These are phyloP conservation scores for Brasenia schreberi DNA, from an alignment of 164 flowering plant species.

Conservation along the genomic window DNA sequence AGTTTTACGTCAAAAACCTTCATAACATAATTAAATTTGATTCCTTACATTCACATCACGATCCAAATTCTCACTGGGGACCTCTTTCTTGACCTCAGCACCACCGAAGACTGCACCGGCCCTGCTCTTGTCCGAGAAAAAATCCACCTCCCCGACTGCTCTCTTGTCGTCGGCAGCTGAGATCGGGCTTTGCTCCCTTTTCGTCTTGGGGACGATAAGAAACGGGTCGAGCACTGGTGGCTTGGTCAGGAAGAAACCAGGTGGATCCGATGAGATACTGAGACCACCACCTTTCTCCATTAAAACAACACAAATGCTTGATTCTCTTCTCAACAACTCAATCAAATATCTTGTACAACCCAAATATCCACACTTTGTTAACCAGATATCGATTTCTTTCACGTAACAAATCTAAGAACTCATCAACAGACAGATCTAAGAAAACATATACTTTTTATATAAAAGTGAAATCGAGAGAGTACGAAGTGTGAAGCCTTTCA, in stretches of 20 bases:
- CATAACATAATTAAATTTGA: background rate
- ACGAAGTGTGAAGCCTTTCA: background rate
- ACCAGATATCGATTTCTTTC: background rate
- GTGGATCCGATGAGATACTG: background rate
- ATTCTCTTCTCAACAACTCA: background rate
- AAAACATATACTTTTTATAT: background rate
- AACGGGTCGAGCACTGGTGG: background rate
- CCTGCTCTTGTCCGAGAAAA: background rate
- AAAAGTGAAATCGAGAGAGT: background rate
- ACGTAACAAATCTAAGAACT: background rate
- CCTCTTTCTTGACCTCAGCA: background rate
- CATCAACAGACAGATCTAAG: background rate
- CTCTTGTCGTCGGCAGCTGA: background rate
- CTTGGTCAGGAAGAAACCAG: background rate
- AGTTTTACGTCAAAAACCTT: too few species aligned
- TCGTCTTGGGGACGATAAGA: background rate
- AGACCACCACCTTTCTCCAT: background rate
- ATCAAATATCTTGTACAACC: too few species aligned
- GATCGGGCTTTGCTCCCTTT: background rate
- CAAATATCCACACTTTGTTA: background rate
- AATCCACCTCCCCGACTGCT: background rate
- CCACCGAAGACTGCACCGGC: background rate
- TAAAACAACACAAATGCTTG: background rate
- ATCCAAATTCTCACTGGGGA: background rate
- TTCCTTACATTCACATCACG: background rate